Percentiles rank a stretch among this genome's conserved stretches.
phyloP scores from a whole-genome alignment of 139 green algal genomes.

The Asterochloris sp. region DNA sequence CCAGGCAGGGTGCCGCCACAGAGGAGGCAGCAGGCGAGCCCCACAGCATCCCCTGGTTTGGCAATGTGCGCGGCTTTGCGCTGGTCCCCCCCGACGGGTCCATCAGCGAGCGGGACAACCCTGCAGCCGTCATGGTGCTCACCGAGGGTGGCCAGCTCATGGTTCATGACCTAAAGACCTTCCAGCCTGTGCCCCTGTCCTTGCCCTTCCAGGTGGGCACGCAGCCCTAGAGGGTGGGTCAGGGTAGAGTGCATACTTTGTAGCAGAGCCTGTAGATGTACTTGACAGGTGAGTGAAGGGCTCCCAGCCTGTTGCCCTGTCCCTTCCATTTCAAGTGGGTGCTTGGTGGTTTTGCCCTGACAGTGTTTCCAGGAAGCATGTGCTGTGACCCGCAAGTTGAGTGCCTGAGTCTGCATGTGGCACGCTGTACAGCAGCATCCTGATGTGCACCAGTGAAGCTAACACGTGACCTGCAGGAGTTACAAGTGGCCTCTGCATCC shows the following conservation, averaged over 20 bases:
- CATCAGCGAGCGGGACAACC: constrained; percentile 36
- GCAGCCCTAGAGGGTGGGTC: background rate
- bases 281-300: background rate
- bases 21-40: background rate
- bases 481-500: constrained; percentile 35
- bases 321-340: background rate
- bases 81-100: constrained; percentile 32
- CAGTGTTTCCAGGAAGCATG: too few species aligned
- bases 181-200: constrained; percentile 43
- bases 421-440: too few species aligned
- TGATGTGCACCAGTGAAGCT: too few species aligned
- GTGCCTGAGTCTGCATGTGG: too few species aligned
- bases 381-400: too few species aligned
- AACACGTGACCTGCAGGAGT: constrained; percentile 10
- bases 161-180: constrained; percentile 49
- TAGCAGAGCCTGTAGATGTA: too few species aligned
- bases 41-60: constrained; percentile 65
- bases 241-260: too few species aligned
- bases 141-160: constrained; percentile 71
- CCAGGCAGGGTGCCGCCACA: background rate
- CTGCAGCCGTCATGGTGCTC: constrained; percentile 55
- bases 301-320: background rate
- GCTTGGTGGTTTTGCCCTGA: too few species aligned
- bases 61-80: constrained; percentile 45
- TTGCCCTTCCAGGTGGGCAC: constrained; percentile 34